A percentile compares a stretch with the other conserved stretches of the same genome.
phyloP scores from a whole-genome alignment of 768 basidiomycete genomes.

The Boletus insuetus region DNA sequence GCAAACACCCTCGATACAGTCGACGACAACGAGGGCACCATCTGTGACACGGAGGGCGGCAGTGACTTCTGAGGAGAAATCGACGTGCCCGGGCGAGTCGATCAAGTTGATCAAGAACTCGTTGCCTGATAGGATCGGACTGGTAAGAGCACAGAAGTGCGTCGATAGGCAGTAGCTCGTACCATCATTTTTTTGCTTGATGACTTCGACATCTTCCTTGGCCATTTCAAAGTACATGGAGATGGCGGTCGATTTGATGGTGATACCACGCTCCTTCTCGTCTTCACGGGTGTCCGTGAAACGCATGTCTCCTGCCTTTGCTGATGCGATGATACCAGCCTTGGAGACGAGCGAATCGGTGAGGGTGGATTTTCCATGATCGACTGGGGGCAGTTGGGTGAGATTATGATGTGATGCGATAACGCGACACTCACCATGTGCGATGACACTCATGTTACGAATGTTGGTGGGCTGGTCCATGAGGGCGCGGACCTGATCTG shows the following conservation, averaged over 20 bases:
- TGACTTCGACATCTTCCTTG: conserved; percentile 80
- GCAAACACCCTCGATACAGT: conserved; percentile 99
- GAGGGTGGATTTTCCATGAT: conserved; percentile 99
- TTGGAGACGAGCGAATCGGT: conserved; percentile 99
- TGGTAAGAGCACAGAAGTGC: neutral
- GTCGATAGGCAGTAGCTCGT: conserved; percentile 21
- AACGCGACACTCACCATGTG: conserved; percentile 64
- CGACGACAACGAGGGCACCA: conserved; percentile 98
- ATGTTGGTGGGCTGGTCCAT: conserved; percentile 93
- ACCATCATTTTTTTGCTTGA: conserved; percentile 96
- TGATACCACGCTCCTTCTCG: conserved; percentile 99
- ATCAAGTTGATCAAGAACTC: conserved; percentile 99
- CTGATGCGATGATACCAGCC: conserved; percentile 95
- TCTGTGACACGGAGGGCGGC: conserved; percentile 99
- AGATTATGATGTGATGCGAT: conserved; percentile 15
- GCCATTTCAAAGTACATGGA: conserved; percentile 98
- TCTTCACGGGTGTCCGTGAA: conserved; percentile 97
- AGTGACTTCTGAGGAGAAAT: conserved; percentile 99
- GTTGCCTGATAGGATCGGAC: conserved; percentile 48
- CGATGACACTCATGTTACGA: conserved; percentile 93
- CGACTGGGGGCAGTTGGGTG: conserved; percentile 56
- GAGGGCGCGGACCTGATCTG: conserved; percentile 83
- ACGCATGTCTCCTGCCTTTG: conserved; percentile 95
- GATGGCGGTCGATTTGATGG: conserved; percentile 99
- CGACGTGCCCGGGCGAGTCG: conserved; percentile 99